A percentile compares a stretch with the other conserved stretches of the same genome.
These are phyloP conservation scores for Schwanniomyces sp. DNA, from an alignment of 805 yeast species.

Conservation along the genomic window DNA sequence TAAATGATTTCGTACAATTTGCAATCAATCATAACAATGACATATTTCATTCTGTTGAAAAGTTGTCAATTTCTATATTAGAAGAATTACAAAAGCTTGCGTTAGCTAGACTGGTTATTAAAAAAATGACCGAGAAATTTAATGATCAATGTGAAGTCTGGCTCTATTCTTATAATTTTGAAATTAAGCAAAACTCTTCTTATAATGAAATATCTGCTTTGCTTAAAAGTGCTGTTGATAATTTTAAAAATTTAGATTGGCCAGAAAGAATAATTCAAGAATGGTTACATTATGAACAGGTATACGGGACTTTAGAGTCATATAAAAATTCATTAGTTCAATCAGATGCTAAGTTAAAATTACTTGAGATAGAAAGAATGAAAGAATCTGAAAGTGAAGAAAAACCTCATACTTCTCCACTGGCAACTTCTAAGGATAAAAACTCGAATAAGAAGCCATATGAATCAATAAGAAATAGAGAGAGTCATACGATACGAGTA, in stretches of 20 bases:
- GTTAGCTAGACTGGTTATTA: slow-evolving; percentile 22
- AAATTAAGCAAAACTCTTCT: slow-evolving; percentile 24
- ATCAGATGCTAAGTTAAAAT: not conserved
- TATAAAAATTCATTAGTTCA: slow-evolving; percentile 20
- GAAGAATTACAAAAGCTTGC: slow-evolving; percentile 27
- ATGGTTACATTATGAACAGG: slow-evolving; percentile 35
- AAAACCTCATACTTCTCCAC: not conserved
- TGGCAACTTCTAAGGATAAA: not conserved
- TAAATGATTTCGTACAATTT: slow-evolving; percentile 16
- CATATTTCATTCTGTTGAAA: slow-evolving; percentile 45
- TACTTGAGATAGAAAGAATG: slow-evolving; percentile 2
- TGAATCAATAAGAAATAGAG: slow-evolving; percentile 50
- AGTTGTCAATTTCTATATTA: slow-evolving; percentile 33
- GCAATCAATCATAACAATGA: slow-evolving; percentile 31
- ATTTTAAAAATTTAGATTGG: slow-evolving; percentile 39
- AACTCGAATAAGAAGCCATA: slow-evolving; percentile 6
- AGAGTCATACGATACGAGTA: slow-evolving; percentile 57
- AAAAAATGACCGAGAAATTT: slow-evolving; percentile 22
- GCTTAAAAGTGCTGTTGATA: slow-evolving; percentile 29
- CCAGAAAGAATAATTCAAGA: slow-evolving; percentile 52
- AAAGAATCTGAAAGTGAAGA: not conserved
- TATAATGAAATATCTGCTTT: slow-evolving; percentile 19
- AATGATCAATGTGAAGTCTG: slow-evolving; percentile 45
- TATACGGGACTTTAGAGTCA: slow-evolving; percentile 26
- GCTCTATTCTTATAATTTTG: slow-evolving; percentile 45